phyloP scores from a whole-genome alignment of 2,329 filamentous ascomycete genomes.

The Exophiala bonariae region DNA sequence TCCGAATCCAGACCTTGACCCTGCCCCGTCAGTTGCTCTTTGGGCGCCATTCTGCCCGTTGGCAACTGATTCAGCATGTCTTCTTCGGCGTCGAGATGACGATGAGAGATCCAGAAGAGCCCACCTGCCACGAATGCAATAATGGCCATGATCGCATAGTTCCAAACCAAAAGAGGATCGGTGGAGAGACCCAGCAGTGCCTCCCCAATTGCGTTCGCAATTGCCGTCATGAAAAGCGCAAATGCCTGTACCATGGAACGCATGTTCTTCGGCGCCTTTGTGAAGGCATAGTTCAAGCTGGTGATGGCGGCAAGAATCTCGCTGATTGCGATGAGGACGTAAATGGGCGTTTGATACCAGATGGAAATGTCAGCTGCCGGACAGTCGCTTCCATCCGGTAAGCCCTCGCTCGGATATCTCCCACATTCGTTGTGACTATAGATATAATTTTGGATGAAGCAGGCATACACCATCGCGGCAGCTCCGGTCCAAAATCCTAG shows the following conservation, averaged over 20 bases:
- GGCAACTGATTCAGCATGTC: constrained; percentile 60
- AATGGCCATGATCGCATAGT: constrained; percentile 65
- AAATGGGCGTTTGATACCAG: constrained; percentile 49
- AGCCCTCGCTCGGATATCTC: constrained; percentile 43
- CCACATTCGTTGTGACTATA: constrained; percentile 57
- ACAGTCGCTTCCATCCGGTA: constrained; percentile 32
- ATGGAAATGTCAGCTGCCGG: constrained; percentile 1
- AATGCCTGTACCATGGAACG: constrained; percentile 70
- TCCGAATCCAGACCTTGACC: too few relatives aligned
- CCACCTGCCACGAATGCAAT: constrained; percentile 57
- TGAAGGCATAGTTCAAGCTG: constrained; percentile 70
- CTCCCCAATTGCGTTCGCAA: constrained; percentile 69
- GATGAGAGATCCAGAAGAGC: constrained; percentile 66
- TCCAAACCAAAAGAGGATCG: constrained; percentile 69
- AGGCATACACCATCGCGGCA: constrained; percentile 55
- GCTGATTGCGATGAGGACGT: constrained; percentile 53
- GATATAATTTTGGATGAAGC: constrained; percentile 57
- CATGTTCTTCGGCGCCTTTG: constrained; percentile 75
- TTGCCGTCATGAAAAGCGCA: constrained; percentile 69
- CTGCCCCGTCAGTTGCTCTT: too few relatives aligned
- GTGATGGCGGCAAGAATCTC: constrained; percentile 67
- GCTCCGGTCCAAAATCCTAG: constrained; percentile 56
- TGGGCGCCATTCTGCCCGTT: constrained; percentile 1
- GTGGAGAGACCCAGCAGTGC: constrained; percentile 61
- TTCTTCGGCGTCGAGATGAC: constrained; percentile 63